Evolutionary conservation across 805 yeast genomes (phyloP).

Genomic region (Schwanniomyces polymorphus): DNA sequence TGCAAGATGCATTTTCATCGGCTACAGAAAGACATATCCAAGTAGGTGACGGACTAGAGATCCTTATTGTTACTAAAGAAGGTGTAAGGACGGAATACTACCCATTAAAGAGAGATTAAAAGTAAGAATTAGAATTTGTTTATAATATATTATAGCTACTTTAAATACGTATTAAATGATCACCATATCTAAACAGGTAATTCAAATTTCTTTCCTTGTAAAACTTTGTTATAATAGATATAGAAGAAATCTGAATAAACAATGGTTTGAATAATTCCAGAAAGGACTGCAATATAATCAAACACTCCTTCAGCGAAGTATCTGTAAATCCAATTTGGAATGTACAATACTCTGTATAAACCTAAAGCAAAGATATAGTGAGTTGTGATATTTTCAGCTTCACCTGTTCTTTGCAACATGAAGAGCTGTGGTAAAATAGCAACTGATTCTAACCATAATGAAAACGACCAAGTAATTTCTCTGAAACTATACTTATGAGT

Average conservation of each 20-base stretch:
- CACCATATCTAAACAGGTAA: slow-evolving; percentile 50
- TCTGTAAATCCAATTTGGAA: slow-evolving; percentile 95
- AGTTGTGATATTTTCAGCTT: slow-evolving; percentile 81
- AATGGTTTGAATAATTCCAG: slow-evolving; percentile 85
- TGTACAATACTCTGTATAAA: slow-evolving; percentile 80
- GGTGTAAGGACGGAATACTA: slow-evolving; percentile 83
- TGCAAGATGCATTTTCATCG: slow-evolving; percentile 90
- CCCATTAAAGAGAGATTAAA: slow-evolving; percentile 84
- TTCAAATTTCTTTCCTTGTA: slow-evolving; percentile 75
- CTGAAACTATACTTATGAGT: slow-evolving; percentile 60
- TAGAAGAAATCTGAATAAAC: slow-evolving; percentile 95
- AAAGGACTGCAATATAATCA: slow-evolving; percentile 68
- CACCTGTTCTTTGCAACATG: slow-evolving; percentile 85
- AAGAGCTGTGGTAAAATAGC: slow-evolving; percentile 93
- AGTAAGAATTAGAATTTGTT: neutral
- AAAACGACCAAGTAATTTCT: slow-evolving; percentile 83
- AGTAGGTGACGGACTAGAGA: slow-evolving; percentile 95
- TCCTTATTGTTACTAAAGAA: slow-evolving; percentile 86
- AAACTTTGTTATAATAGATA: slow-evolving; percentile 75
- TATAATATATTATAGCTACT: neutral
- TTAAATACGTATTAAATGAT: neutral
- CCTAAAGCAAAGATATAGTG: slow-evolving; percentile 96
- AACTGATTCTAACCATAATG: slow-evolving; percentile 88
- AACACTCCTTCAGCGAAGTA: slow-evolving; percentile 61
- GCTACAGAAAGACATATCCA: slow-evolving; percentile 98